phyloP scores from a whole-genome alignment of 2,329 filamentous ascomycete species.

The Cadophora luteo-olivacea region DNA sequence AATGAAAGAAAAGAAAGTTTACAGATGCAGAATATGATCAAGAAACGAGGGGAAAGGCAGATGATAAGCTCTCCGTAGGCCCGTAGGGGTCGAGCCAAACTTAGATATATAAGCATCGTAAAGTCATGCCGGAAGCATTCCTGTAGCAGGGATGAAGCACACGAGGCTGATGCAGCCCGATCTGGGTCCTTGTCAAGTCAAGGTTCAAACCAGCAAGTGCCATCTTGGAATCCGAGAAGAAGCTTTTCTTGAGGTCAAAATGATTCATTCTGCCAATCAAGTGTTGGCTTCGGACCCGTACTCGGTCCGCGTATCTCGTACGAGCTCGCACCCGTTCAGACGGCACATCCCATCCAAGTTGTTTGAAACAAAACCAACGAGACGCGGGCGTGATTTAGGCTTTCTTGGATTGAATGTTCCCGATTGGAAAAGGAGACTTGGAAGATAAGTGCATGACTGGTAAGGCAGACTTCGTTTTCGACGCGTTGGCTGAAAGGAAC shows the following conservation, averaged over 20 bases:
- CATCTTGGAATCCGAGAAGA: neutral
- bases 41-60: neutral
- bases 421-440: too few species aligned
- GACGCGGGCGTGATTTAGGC: neutral
- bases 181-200: neutral
- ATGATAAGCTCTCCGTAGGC: neutral
- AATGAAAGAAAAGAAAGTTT: neutral
- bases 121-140: neutral
- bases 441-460: too few species aligned
- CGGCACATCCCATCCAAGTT: neutral
- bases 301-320: neutral
- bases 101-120: neutral
- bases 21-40: neutral
- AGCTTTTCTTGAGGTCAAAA: neutral
- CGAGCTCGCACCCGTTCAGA: neutral
- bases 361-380: neutral
- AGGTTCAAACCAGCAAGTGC: neutral
- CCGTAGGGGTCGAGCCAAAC: neutral
- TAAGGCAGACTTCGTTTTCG: too few species aligned
- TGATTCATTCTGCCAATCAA: neutral
- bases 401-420: neutral
- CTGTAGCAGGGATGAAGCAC: neutral
- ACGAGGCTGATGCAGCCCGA: neutral
- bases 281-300: neutral
- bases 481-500: too few species aligned